phyloP scores from a whole-genome alignment of 305 asterid genomes.

The Rubia occidens region DNA sequence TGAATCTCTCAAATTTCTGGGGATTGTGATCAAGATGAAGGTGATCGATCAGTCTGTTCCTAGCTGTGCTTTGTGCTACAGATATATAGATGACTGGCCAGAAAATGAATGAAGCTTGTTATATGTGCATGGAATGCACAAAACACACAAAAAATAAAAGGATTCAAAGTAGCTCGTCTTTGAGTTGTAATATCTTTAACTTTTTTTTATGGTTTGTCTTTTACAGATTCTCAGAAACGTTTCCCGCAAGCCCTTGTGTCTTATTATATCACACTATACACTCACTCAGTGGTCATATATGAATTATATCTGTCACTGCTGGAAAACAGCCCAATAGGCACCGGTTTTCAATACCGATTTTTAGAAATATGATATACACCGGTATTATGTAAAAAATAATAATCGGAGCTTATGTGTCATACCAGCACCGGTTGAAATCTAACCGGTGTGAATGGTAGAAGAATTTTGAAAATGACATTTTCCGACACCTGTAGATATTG shows the following conservation, averaged over 20 bases:
- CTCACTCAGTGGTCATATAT: neutral
- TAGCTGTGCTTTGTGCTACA: neutral
- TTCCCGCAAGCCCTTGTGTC: constrained; percentile 66
- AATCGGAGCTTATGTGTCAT: too few species aligned
- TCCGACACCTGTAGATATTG: too few species aligned
- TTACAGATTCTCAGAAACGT: constrained; percentile 84
- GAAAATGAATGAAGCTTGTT: constrained; percentile 17
- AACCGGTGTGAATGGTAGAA: too few species aligned
- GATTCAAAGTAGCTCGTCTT: constrained; percentile 82
- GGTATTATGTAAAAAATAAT: too few species aligned
- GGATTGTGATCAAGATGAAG: neutral
- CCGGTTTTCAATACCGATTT: too few species aligned
- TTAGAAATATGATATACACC: too few species aligned
- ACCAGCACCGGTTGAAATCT: too few species aligned
- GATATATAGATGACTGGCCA: neutral
- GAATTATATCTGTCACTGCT: too few species aligned
- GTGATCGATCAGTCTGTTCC: neutral
- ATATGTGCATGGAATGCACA: neutral
- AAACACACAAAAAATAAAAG: constrained; percentile 22
- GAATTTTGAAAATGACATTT: too few species aligned
- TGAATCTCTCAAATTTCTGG: neutral
- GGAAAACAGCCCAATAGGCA: too few species aligned
- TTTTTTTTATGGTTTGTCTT: constrained; percentile 45
- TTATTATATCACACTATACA: neutral
- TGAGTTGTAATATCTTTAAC: constrained; percentile 51